Evolutionary conservation across 495 filamentous ascomycete genomes (phyloP).

Genomic region (Durotheca rogersii): DNA sequence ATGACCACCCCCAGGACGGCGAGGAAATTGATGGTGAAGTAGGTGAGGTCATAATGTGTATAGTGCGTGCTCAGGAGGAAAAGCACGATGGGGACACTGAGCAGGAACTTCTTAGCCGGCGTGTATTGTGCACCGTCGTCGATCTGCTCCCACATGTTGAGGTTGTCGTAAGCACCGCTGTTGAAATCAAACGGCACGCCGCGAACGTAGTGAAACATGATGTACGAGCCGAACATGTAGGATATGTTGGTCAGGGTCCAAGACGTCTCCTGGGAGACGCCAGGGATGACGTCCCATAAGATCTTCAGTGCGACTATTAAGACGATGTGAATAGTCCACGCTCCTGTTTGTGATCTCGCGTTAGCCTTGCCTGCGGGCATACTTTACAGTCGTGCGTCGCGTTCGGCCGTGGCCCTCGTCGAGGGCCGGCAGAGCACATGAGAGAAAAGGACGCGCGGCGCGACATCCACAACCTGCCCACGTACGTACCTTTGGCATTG

Average conservation of each 20-base stretch:
- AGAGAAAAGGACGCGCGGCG: too few relatives aligned
- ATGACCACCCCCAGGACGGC: conserved; percentile 90
- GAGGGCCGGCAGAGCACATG: too few relatives aligned
- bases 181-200: conserved; percentile 99
- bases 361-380: conserved; percentile 7
- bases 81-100: conserved; percentile 88
- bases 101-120: conserved; percentile 94
- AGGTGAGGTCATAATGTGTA: conserved; percentile 93
- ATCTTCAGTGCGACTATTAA: conserved; percentile 89
- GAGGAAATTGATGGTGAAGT: conserved; percentile 95
- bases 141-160: conserved; percentile 99
- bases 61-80: conserved; percentile 98
- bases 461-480: conserved; percentile 1
- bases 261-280: conserved; percentile 92
- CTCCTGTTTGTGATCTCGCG: conserved; percentile 56
- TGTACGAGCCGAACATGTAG: conserved; percentile 97
- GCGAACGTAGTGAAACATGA: conserved; percentile 99
- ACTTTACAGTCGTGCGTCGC: too few relatives aligned
- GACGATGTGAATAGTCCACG: conserved; percentile 95
- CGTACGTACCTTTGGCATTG: conserved; percentile 88
- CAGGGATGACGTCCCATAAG: conserved; percentile 91
- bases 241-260: conserved; percentile 99
- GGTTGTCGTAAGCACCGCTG: conserved; percentile 96
- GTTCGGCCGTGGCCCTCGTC: too few relatives aligned
- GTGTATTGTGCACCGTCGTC: conserved; percentile 99